Percentiles rank a stretch among this genome's conserved stretches.
Evolutionary conservation across 495 filamentous ascomycete species (phyloP).

Genomic region (Amorphotheca resinae): DNA sequence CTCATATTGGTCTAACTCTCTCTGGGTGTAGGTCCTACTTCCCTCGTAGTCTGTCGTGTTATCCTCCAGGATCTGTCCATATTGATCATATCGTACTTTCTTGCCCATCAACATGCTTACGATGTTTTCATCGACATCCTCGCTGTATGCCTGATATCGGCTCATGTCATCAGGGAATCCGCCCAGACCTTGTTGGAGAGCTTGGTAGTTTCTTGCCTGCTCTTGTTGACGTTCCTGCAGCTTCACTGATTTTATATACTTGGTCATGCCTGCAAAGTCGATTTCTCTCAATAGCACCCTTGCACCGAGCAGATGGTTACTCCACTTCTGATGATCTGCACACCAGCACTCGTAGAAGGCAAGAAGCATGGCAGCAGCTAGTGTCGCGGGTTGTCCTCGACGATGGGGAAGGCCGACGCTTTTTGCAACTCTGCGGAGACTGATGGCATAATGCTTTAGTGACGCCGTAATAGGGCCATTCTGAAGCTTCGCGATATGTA

Average conservation of each 20-base stretch:
- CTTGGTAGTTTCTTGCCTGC: slow-evolving; percentile 7
- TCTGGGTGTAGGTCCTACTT: slow-evolving; percentile 38
- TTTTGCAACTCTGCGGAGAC: slow-evolving; percentile 62
- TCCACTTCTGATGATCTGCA: slow-evolving; percentile 93
- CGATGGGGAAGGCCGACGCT: slow-evolving; percentile 57
- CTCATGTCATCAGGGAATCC: slow-evolving; percentile 18
- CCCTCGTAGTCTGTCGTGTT: not conserved
- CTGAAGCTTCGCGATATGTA: slow-evolving; percentile 82
- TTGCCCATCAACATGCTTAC: slow-evolving; percentile 24
- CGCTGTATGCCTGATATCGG: slow-evolving; percentile 14
- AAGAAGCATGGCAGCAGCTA: slow-evolving; percentile 79
- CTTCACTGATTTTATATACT: slow-evolving; percentile 49
- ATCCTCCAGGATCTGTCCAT: slow-evolving; percentile 13
- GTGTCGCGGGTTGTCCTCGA: slow-evolving; percentile 66
- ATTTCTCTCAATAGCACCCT: slow-evolving; percentile 74
- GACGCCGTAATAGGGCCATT: slow-evolving; percentile 59
- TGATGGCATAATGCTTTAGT: slow-evolving; percentile 83
- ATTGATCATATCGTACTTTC: slow-evolving; percentile 14
- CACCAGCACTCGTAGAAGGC: slow-evolving; percentile 92
- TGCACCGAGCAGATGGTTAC: slow-evolving; percentile 76
- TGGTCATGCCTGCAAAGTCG: slow-evolving; percentile 59
- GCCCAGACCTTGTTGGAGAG: slow-evolving; percentile 8
- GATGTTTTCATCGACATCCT: slow-evolving; percentile 27
- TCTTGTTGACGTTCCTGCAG: slow-evolving; percentile 17
- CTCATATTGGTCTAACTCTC: slow-evolving; percentile 67